phyloP scores from a whole-genome alignment of 768 basidiomycete genomes.

The Phallus indusiatus region DNA sequence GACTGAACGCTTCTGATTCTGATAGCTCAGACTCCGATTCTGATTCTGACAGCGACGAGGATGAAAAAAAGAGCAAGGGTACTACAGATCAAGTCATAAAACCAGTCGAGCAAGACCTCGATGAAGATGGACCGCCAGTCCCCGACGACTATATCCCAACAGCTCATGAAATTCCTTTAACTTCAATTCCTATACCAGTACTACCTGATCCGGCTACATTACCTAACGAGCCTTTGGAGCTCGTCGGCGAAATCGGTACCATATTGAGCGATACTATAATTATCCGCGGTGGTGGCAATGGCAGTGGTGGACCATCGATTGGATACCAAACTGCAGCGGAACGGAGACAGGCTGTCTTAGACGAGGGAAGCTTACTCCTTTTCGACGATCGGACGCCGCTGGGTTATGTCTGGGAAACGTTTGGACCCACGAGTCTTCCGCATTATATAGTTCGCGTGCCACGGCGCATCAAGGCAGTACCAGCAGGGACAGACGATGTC shows the following conservation, averaged over 20 bases:
- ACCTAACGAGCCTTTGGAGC: slow-evolving; percentile 56
- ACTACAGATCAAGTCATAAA: neutral
- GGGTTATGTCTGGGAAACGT: slow-evolving; percentile 92
- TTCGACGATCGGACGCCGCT: slow-evolving; percentile 85
- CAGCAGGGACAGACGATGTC: neutral
- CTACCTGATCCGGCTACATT: slow-evolving; percentile 44
- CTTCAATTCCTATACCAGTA: slow-evolving; percentile 45
- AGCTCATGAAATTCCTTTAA: slow-evolving; percentile 59
- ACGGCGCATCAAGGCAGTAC: neutral
- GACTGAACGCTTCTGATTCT: neutral
- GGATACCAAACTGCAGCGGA: slow-evolving; percentile 41
- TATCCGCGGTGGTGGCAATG: slow-evolving; percentile 53
- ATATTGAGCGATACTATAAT: slow-evolving; percentile 67
- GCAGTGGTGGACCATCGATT: slow-evolving; percentile 30
- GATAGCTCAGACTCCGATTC: neutral
- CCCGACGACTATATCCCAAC: slow-evolving; percentile 34
- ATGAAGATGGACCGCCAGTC: slow-evolving; percentile 31
- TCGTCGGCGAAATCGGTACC: slow-evolving; percentile 69
- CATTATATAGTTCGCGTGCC: slow-evolving; percentile 49
- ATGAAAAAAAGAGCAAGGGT: neutral
- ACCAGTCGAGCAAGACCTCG: slow-evolving; percentile 35
- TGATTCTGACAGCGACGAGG: neutral
- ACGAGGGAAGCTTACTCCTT: slow-evolving; percentile 84
- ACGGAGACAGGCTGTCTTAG: slow-evolving; percentile 40
- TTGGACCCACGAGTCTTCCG: slow-evolving; percentile 86